Evolutionary conservation across 2,329 filamentous ascomycete species (phyloP).

Genomic region (Neobulgaria alba): DNA sequence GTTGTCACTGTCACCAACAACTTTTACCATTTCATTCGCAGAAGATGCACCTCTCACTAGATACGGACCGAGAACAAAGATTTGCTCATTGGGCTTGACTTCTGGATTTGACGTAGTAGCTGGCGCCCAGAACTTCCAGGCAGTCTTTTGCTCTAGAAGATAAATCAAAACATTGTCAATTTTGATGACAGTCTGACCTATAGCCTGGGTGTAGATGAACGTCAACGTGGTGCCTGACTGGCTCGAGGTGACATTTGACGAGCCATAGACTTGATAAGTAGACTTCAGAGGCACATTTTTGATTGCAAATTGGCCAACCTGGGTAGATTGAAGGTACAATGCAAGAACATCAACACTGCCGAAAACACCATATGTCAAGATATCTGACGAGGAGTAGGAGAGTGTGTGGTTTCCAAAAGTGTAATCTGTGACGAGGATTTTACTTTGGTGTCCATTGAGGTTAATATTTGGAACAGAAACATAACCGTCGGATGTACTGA

Average conservation of each 20-base stretch:
- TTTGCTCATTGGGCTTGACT: constrained; percentile 37
- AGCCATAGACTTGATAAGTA: constrained; percentile 35
- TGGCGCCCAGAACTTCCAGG: constrained; percentile 49
- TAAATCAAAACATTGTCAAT: constrained; percentile 43
- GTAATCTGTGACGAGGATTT: constrained; percentile 47
- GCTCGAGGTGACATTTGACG: constrained; percentile 29
- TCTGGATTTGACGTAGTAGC: constrained; percentile 37
- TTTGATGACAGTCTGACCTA: constrained; percentile 37
- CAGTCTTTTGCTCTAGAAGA: constrained; percentile 43
- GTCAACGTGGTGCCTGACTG: constrained; percentile 23
- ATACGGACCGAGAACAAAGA: constrained; percentile 37
- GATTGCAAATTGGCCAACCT: constrained; percentile 42
- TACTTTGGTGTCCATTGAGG: constrained; percentile 43
- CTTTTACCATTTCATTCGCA: constrained; percentile 27
- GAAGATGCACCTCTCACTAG: constrained; percentile 35
- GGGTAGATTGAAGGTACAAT: constrained; percentile 40
- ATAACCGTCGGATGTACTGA: constrained; percentile 38
- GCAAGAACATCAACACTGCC: constrained; percentile 36
- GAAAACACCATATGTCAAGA: constrained; percentile 40
- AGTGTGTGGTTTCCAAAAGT: constrained; percentile 37
- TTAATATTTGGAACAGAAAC: constrained; percentile 38
- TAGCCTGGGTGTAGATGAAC: constrained; percentile 39
- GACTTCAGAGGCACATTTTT: constrained; percentile 30
- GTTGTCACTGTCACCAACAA: constrained; percentile 35
- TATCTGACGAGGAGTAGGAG: constrained; percentile 42